These are phyloP conservation scores for Beta macrorhiza DNA, from an alignment of 179 eudicot species.

Conservation along the genomic window DNA sequence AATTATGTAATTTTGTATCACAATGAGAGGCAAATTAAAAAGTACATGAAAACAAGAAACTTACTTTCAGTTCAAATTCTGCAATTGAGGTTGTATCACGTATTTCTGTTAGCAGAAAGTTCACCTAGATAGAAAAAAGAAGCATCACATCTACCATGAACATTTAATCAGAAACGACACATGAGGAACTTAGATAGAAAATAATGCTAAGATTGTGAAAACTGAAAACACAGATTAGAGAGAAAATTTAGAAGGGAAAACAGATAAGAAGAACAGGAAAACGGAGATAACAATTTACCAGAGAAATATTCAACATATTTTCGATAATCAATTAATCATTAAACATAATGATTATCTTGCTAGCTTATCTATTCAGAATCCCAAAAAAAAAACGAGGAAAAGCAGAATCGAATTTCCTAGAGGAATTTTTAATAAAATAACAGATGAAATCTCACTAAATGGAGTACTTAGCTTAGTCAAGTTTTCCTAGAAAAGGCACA, in stretches of 20 bases:
- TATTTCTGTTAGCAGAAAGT: slow-evolving; percentile 56
- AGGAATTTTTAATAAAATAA: not conserved
- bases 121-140: slow-evolving; percentile 51
- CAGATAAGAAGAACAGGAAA: not conserved
- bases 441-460: not conserved
- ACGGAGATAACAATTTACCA: not conserved
- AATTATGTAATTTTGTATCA: not conserved
- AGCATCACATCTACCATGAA: slow-evolving; percentile 18
- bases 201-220: not conserved
- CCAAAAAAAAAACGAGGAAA: not conserved
- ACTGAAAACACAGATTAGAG: not conserved
- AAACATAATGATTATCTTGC: not conserved
- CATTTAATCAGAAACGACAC: not conserved
- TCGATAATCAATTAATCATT: not conserved
- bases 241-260: not conserved
- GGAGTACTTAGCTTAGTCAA: not conserved
- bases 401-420: not conserved
- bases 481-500: too few species aligned
- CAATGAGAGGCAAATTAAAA: not conserved
- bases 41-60: slow-evolving; percentile 13
- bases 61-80: slow-evolving; percentile 79
- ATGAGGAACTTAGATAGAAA: not conserved
- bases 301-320: not conserved
- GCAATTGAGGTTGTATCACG: slow-evolving; percentile 78
- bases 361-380: not conserved